A percentile compares a stretch with the other conserved stretches of the same genome.
Evolutionary conservation across 805 yeast species (phyloP).

Genomic region (Spathaspora girioi): DNA sequence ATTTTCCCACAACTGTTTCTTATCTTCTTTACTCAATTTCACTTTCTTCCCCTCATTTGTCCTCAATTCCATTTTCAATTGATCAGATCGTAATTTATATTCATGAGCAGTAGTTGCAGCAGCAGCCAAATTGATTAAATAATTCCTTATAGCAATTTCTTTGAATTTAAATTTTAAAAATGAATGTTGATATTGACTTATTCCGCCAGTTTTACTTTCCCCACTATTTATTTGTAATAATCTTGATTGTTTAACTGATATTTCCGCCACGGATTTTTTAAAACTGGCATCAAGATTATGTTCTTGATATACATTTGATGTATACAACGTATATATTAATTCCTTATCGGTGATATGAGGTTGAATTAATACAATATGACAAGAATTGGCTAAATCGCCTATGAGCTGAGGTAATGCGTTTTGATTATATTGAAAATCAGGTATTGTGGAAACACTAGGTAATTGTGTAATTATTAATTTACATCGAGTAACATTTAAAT

Average conservation of each 20-base stretch:
- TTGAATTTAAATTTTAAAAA: constrained; percentile 36
- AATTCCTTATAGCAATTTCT: constrained; percentile 47
- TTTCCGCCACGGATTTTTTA: constrained; percentile 45
- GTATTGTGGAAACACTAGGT: constrained; percentile 35
- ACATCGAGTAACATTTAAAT: constrained; percentile 47
- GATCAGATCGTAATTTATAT: constrained; percentile 38
- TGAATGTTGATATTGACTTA: constrained; percentile 16
- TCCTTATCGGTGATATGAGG: constrained; percentile 42
- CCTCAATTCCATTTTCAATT: constrained; percentile 25
- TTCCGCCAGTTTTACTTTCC: constrained; percentile 4
- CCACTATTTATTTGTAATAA: constrained; percentile 35
- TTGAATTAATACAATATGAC: constrained; percentile 37
- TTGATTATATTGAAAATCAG: constrained; percentile 30
- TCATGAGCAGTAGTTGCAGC: constrained; percentile 54
- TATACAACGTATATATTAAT: constrained; percentile 35
- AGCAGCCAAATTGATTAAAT: constrained; percentile 49
- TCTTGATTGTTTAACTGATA: constrained; percentile 46
- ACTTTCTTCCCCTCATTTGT: constrained; percentile 16
- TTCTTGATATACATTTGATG: constrained; percentile 45
- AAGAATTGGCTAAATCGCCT: constrained; percentile 38
- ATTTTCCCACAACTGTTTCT: constrained; percentile 44
- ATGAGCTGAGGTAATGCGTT: constrained; percentile 35
- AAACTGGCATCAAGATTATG: constrained; percentile 43
- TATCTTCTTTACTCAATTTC: constrained; percentile 38
- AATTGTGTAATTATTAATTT: constrained; percentile 39